phyloP scores from a whole-genome alignment of 257 asterid genomes.

The Solanum chiquidenum region DNA sequence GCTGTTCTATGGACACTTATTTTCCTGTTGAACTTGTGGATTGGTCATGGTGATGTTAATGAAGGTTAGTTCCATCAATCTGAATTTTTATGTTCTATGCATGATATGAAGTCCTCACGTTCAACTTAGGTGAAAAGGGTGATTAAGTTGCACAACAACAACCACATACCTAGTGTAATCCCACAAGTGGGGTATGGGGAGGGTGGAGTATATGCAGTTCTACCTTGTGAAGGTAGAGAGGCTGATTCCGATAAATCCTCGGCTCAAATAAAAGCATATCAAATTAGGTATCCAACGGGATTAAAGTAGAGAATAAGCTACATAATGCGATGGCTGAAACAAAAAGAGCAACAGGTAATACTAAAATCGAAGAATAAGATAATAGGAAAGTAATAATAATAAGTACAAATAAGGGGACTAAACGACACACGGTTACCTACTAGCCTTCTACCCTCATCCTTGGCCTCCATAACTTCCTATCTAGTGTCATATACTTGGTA shows the following conservation, averaged over 20 bases:
- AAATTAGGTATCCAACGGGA: not conserved
- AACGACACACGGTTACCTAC: not conserved
- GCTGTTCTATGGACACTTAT: constrained; percentile 62
- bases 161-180: not conserved
- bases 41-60: constrained; percentile 57
- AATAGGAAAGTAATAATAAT: not conserved
- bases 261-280: not conserved
- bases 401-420: not conserved
- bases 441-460: not conserved
- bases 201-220: not conserved
- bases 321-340: not conserved
- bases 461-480: not conserved
- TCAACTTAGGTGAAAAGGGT: not conserved
- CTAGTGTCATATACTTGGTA: not conserved
- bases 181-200: not conserved
- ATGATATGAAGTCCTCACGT: not conserved
- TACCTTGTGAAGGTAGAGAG: not conserved
- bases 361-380: not conserved
- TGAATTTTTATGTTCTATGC: not conserved
- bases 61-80: constrained; percentile 41
- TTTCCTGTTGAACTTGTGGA: constrained; percentile 70
- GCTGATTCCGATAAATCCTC: not conserved
- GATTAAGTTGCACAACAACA: not conserved
- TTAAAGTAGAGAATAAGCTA: not conserved
- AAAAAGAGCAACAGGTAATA: not conserved